Evolutionary conservation across 163 green algal species (phyloP), one percentile per base, ranked within the genome.

Genomic region (Chlorella variabilis): DNA sequence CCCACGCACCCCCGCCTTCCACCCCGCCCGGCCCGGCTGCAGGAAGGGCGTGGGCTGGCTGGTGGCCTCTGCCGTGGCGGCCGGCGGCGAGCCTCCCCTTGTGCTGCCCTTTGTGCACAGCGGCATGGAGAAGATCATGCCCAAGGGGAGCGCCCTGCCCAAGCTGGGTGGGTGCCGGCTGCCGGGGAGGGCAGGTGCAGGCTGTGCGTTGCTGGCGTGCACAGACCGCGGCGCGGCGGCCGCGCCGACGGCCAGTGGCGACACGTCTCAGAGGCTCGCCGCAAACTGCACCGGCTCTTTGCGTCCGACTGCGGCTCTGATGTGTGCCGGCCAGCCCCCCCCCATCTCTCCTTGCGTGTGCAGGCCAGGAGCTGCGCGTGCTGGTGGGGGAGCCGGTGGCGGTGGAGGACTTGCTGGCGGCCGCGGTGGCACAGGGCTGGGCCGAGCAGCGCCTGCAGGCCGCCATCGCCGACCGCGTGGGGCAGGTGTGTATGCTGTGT

Each of bases 31-130:
- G 1, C 6, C 11, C 23, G 3, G 59, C 39, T 77, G 83, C 51
- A 84, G 80, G 49, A 90, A 92, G 75, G 95, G 95, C 31, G 90
- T 98, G 20, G 95, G 94, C 20, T 90, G 89, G 41, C 83, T 98
- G 79, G 92, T 96, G 58, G 91, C 92, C 11, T 54, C 65, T 4
- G 89, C 87, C 51, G 73, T 78, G 9, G 91, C 92, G 4, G 41
- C 65, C 7, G 90, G 88, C 71, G 70, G 73, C 25, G 25, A 48
- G 54, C 65, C 86, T 0, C 94, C 94, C 0, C 63, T 98, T 41
- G 86, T 98, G 69, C 69, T 98, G 76, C 95, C 95, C 1, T 95
- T 98, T 84, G 90, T 96, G 68, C 95, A 98, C 86, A 81, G 78
- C 18, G 95, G 95, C 49, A 98, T 98, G 95, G 87, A 96, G 66